A percentile compares a stretch with the other conserved stretches of the same genome.
These are phyloP conservation scores for Pseudophaeomoniella oleicola DNA, from an alignment of 2,329 filamentous ascomycete species.

Conservation along the genomic window DNA sequence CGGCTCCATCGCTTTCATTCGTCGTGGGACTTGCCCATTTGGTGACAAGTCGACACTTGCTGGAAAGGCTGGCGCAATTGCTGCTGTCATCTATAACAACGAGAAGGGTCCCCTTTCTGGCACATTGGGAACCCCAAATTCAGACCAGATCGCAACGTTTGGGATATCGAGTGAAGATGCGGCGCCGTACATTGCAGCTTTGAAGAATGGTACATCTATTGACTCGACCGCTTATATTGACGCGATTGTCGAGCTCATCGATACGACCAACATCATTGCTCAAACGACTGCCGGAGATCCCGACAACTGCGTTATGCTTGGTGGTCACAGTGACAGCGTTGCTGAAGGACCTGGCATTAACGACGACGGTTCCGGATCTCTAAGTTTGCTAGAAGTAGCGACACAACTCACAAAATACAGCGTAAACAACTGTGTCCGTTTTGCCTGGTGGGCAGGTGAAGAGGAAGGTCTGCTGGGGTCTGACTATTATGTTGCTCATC, in stretches of 20 bases:
- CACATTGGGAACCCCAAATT: constrained; percentile 48
- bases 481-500: constrained; percentile 38
- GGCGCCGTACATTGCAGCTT: constrained; percentile 36
- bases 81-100: constrained; percentile 63
- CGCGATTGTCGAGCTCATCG: constrained; percentile 29
- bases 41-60: constrained; percentile 56
- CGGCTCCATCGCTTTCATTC: constrained; percentile 56
- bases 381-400: constrained; percentile 45
- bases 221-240: constrained; percentile 25
- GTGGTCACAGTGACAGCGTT: constrained; percentile 48
- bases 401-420: constrained; percentile 53
- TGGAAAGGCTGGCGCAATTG: constrained; percentile 53
- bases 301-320: constrained; percentile 43
- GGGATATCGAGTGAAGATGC: constrained; percentile 49
- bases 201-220: constrained; percentile 30
- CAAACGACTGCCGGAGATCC: constrained; percentile 44
- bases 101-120: constrained; percentile 48
- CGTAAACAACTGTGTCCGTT: constrained; percentile 55
- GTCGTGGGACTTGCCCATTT: constrained; percentile 57
- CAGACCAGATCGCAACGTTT: constrained; percentile 45
- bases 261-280: constrained; percentile 44
- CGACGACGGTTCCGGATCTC: constrained; percentile 58
- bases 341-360: constrained; percentile 57
- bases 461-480: constrained; percentile 50
- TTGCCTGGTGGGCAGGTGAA: constrained; percentile 51